Evolutionary conservation across 352 stramenopile genomes (phyloP).

Genomic region (Pilasporangium apinafurcum): DNA sequence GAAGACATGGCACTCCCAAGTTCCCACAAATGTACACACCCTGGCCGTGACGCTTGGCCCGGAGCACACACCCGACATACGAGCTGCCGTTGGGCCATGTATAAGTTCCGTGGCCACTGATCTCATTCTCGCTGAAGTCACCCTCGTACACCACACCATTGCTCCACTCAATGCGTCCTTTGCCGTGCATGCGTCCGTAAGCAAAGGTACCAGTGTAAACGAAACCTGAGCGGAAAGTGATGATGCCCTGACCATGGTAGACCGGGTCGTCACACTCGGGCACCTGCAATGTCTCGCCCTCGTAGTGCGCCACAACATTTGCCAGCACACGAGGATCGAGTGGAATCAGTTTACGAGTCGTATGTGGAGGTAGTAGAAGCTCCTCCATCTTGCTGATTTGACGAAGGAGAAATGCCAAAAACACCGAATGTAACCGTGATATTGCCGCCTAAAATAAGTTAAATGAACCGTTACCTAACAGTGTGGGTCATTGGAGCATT

Average conservation of each 20-base stretch:
- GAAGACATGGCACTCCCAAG: conserved; percentile 6
- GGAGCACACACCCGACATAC: conserved; percentile 69
- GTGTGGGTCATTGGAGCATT: no score
- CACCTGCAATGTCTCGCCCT: conserved; percentile 36
- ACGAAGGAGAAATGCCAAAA: no score
- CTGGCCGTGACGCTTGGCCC: conserved; percentile 68
- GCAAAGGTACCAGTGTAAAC: conserved; percentile 61
- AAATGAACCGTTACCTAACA: no score
- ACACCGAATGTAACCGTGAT: no score
- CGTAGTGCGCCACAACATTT: conserved; percentile 40
- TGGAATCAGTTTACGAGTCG: no score
- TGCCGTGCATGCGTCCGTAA: conserved; percentile 69
- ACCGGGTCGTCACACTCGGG: conserved; percentile 39
- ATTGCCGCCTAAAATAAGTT: no score
- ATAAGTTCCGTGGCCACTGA: conserved; percentile 55
- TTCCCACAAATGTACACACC: conserved; percentile 50
- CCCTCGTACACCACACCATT: conserved; percentile 64
- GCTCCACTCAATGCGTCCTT: conserved; percentile 56
- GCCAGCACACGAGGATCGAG: conserved; percentile 56
- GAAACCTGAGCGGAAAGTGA: conserved; percentile 60
- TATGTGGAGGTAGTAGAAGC: no score
- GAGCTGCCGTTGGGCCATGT: conserved; percentile 76
- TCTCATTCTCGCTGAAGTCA: conserved; percentile 64
- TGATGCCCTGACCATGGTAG: conserved; percentile 49
- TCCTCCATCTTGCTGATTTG: no score